Evolutionary conservation across 495 filamentous ascomycete genomes (phyloP).

Genomic region (Penicillium macrosclerotiorum): DNA sequence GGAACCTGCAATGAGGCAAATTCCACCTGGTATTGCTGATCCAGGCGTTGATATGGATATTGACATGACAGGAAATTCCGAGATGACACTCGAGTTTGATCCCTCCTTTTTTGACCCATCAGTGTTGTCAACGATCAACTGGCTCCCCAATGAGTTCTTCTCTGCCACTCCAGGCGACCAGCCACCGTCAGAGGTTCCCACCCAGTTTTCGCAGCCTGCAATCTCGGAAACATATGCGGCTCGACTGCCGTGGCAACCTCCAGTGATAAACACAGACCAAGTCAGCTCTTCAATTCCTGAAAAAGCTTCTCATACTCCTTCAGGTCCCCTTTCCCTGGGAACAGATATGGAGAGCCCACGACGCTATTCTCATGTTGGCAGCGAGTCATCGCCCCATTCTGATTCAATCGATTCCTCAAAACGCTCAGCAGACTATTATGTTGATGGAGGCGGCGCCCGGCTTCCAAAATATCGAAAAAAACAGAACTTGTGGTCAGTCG

Average conservation of each 20-base stretch:
- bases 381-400: conserved; percentile 19
- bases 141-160: conserved; percentile 33
- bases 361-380: conserved; percentile 15
- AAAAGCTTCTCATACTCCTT: conserved; percentile 21
- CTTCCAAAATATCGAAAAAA: conserved; percentile 31
- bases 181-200: conserved; percentile 4
- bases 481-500: conserved; percentile 21
- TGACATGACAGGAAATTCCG: conserved; percentile 20
- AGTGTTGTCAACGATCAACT: conserved; percentile 34
- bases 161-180: conserved; percentile 11
- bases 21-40: conserved; percentile 14
- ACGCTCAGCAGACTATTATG: conserved; percentile 34
- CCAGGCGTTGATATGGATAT: conserved; percentile 18
- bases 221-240: conserved; percentile 15
- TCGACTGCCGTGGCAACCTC: conserved; percentile 32
- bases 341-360: conserved; percentile 18
- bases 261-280: conserved; percentile 21
- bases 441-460: conserved; percentile 34
- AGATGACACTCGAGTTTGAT: conserved; percentile 23
- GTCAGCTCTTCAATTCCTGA: conserved; percentile 17
- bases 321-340: conserved; percentile 20
- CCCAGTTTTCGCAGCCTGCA: conserved; percentile 19
- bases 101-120: conserved; percentile 26
- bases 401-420: conserved; percentile 22
- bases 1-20: conserved; percentile 8